phyloP scores from a whole-genome alignment of 164 flowering plant species.

The Chloranthus sessilifolius region DNA sequence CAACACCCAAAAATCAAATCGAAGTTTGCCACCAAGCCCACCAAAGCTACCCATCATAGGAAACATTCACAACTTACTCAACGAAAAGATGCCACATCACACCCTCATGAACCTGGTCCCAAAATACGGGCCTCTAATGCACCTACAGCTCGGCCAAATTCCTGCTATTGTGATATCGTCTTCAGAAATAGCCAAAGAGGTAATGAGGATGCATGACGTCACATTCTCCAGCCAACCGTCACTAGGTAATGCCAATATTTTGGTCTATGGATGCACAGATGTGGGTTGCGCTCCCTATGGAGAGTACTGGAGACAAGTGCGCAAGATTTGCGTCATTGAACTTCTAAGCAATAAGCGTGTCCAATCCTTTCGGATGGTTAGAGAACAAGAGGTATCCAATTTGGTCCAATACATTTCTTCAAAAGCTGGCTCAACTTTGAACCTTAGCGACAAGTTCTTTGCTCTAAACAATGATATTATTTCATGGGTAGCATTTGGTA shows the following conservation, averaged over 20 bases:
- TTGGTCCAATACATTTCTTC: not conserved
- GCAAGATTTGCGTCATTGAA: conserved; percentile 2
- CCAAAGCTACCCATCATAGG: conserved; percentile 54
- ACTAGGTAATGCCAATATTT: conserved; percentile 24
- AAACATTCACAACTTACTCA: conserved; percentile 57
- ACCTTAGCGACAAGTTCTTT: not conserved
- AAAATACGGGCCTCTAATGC: conserved; percentile 41
- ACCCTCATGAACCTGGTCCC: conserved; percentile 28
- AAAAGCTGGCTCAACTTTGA: not conserved
- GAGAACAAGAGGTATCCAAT: conserved; percentile 3
- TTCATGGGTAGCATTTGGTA: conserved; percentile 2
- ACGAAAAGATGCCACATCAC: conserved; percentile 34
- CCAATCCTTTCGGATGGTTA: not conserved
- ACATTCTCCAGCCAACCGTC: conserved; percentile 34
- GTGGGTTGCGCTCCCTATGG: conserved; percentile 24
- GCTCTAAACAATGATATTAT: not conserved
- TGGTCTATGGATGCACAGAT: conserved; percentile 39
- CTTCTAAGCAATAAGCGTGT: conserved; percentile 1
- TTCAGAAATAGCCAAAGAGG: conserved; percentile 38
- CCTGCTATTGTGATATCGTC: conserved; percentile 57
- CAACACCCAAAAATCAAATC: too few species aligned
- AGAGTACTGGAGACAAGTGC: not conserved
- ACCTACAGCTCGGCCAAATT: conserved; percentile 39
- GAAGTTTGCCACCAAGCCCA: too few species aligned
- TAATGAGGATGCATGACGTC: conserved; percentile 50